Conservation (phyloP, 768 basidiomycete species). For the Solioccasus polychromus region DNA sequence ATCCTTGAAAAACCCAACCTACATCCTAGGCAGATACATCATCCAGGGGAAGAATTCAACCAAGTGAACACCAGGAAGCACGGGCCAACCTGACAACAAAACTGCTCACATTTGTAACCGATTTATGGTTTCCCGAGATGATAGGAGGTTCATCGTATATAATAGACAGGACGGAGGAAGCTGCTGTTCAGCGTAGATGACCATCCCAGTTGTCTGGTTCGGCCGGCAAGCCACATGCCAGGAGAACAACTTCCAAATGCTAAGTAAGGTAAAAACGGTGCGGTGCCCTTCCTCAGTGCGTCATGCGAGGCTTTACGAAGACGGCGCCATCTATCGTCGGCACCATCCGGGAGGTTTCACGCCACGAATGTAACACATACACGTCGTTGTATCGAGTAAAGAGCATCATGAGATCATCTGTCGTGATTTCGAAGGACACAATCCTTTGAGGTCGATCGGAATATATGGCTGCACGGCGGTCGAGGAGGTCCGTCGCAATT, state of each 20-base stretch:
- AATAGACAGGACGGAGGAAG: slow-evolving; percentile 28
- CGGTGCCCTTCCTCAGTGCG: background rate
- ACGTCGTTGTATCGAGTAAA: slow-evolving; percentile 17
- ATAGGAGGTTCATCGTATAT: slow-evolving; percentile 21
- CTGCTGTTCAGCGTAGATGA: slow-evolving; percentile 28
- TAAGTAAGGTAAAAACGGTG: slow-evolving; percentile 3
- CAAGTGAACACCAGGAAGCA: slow-evolving; percentile 35
- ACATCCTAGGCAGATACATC: slow-evolving; percentile 26
- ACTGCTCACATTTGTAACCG: slow-evolving; percentile 11
- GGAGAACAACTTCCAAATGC: slow-evolving; percentile 5
- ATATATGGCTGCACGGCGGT: slow-evolving; percentile 33
- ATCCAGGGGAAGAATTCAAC: slow-evolving; percentile 38
- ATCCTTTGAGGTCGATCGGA: slow-evolving; percentile 32
- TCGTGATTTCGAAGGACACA: slow-evolving; percentile 29
- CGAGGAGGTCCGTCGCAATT: slow-evolving; percentile 37
- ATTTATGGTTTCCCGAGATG: slow-evolving; percentile 3
- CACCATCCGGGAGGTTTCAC: background rate
- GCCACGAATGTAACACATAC: background rate
- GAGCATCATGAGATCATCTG: slow-evolving; percentile 27
- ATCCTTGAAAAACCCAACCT: too few relatives aligned
- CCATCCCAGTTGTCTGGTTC: slow-evolving; percentile 31
- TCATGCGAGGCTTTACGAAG: slow-evolving; percentile 10
- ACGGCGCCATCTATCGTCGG: slow-evolving; percentile 4
- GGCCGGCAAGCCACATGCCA: slow-evolving; percentile 21
- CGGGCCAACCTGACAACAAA: slow-evolving; percentile 28